Evolutionary conservation across 345 rosid genomes (phyloP).

Genomic region (Dimocarpus longan): DNA sequence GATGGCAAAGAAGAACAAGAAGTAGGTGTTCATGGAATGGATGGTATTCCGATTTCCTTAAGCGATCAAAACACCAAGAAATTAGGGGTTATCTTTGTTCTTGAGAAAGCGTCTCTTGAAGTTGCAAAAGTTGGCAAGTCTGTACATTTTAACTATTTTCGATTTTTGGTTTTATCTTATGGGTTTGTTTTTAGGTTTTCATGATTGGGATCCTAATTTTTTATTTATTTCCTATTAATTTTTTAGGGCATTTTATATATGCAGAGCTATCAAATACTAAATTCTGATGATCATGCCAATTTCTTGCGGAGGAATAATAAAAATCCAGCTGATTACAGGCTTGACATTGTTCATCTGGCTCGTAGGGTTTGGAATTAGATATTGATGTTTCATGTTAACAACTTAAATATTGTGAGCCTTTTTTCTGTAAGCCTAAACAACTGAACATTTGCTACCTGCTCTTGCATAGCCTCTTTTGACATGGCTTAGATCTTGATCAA

Average conservation of each 20-base stretch:
- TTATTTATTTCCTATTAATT: background rate
- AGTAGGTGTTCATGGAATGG: slow-evolving; percentile 35
- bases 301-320: slow-evolving; percentile 71
- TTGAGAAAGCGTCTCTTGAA: slow-evolving; percentile 85
- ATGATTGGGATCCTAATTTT: background rate
- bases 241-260: slow-evolving; percentile 7
- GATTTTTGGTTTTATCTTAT: background rate
- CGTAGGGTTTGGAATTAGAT: background rate
- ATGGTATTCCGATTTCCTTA: slow-evolving; percentile 58
- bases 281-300: slow-evolving; percentile 85
- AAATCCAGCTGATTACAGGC: slow-evolving; percentile 81
- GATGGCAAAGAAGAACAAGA: slow-evolving; percentile 33
- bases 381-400: background rate
- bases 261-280: slow-evolving; percentile 83
- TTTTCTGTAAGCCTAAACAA: background rate
- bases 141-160: background rate
- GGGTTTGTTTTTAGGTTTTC: background rate
- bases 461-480: background rate
- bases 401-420: background rate
- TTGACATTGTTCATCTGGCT: slow-evolving; percentile 88
- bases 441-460: background rate
- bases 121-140: slow-evolving; percentile 98
- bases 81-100: slow-evolving; percentile 64
- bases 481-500: background rate
- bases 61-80: slow-evolving; percentile 33